These are phyloP conservation scores for Andrographis paniculata DNA, from an alignment of 305 asterid species.

Conservation along the genomic window DNA sequence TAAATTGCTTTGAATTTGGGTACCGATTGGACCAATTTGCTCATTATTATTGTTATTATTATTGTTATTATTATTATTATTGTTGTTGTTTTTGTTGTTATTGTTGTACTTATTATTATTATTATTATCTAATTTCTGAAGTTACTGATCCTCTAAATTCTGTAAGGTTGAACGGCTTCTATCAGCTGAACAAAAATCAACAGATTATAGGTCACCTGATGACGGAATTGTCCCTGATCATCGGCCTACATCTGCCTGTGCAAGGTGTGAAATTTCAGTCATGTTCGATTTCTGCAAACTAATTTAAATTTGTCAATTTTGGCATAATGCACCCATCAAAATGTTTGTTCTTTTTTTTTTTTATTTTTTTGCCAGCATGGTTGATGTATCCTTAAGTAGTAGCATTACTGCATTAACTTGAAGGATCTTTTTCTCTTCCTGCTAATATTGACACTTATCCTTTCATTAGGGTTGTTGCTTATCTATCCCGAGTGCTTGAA, in stretches of 20 bases:
- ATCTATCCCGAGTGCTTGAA: conserved; percentile 93
- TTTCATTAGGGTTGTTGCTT: conserved; percentile 77
- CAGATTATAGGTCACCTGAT: conserved; percentile 88
- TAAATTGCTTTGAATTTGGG: too few relatives aligned
- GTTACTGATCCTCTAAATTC: conserved; percentile 16
- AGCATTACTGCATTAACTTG: conserved; percentile 4
- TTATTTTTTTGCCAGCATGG: conserved; percentile 2
- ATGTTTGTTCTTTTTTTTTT: background rate
- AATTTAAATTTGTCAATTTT: conserved; percentile 8
- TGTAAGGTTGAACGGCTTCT: conserved; percentile 82
- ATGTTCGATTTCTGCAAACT: conserved; percentile 13
- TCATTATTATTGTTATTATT: too few relatives aligned
- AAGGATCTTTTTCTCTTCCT: conserved; percentile 7
- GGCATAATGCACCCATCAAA: conserved; percentile 8
- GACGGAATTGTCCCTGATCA: conserved; percentile 91
- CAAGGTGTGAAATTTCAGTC: conserved; percentile 44
- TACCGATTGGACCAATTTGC: too few relatives aligned
- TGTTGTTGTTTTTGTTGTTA: too few relatives aligned
- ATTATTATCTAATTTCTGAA: conserved; percentile 10
- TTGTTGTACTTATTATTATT: too few relatives aligned
- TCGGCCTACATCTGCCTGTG: conserved; percentile 90
- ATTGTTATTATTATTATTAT: too few relatives aligned
- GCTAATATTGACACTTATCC: conserved; percentile 18
- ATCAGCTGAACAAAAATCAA: conserved; percentile 87
- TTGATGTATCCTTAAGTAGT: conserved; percentile 12